Base-by-base conservation (phyloP, 2,329 filamentous ascomycete species). In the Aspergillus fischeri region DNA sequence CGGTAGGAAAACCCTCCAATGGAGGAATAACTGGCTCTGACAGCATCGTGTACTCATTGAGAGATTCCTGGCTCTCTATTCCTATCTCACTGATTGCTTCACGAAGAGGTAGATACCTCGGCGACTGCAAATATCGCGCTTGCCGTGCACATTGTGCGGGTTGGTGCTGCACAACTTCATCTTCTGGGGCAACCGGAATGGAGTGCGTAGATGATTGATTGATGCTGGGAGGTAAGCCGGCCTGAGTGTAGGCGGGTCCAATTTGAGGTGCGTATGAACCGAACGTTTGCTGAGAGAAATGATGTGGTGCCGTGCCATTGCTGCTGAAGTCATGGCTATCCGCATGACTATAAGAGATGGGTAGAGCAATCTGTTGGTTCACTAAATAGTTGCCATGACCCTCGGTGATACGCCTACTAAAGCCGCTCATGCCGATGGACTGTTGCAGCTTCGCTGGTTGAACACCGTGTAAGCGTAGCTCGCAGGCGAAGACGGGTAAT, bases 11-110 rank as follows among this genome's bases (percentile, higher is more conserved):
- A 1, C 77, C 77, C 47, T 77, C 74, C 9, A 77, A 55, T 0
- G 74, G 66, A 17, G 77, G 77, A 14, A 74, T 59, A 24, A 79
- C 70, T 20, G 76, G 73, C 58, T 80, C 77, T 20, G 77, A 79
- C 14, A 74, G 63, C 74, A 75, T 76, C 3, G 72, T 73, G 20
- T 67, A 65, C 59, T 77, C 73, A 57, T 79, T 77, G 41, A 67
- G 65, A 42, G 77, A 78, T 41, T 77, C 74, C 63, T 79, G 77
- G 55, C 68, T 73, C 64, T 79, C 77, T 38, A 78, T 75, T 20
- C 74, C 73, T 32, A 70, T 67, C 51, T 74, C 72, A 48, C 63
- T 62, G 44, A 70, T 64, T 27, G 66, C 65, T 49, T 76, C 75
- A 35, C 72, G 72, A 14, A 72, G 64, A 41, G 70, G 65, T 11